phyloP scores from a whole-genome alignment of 306 rosid species.

The Pyrus bretschneideri region DNA sequence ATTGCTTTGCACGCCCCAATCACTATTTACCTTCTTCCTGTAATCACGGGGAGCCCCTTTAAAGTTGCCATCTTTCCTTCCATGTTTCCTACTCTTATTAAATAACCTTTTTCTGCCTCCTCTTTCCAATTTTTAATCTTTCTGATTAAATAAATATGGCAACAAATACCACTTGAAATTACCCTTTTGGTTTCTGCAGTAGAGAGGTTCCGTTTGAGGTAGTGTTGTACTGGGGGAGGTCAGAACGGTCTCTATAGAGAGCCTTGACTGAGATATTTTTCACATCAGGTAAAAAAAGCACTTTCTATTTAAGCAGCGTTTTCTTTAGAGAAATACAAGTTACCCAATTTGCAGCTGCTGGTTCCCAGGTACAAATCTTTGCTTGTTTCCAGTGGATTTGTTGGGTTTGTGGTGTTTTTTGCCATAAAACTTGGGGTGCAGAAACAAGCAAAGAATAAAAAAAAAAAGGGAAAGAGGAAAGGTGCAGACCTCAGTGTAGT shows the following conservation, averaged over 20 bases:
- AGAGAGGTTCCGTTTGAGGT: neutral
- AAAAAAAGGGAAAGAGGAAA: neutral
- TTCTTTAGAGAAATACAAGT: neutral
- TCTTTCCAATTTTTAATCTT: neutral
- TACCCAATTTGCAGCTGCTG: neutral
- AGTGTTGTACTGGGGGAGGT: neutral
- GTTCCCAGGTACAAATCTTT: neutral
- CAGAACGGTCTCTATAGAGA: neutral
- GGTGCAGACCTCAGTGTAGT: neutral
- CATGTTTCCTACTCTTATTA: neutral
- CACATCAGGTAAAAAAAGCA: neutral
- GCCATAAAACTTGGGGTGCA: neutral
- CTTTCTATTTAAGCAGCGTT: neutral
- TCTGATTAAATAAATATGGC: neutral
- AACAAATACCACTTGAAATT: neutral
- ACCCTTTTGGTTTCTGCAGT: neutral
- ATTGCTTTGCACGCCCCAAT: neutral
- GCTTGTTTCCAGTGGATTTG: neutral
- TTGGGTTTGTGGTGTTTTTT: neutral
- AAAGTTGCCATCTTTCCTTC: neutral
- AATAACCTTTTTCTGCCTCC: neutral
- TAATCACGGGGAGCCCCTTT: neutral
- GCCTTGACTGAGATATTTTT: neutral
- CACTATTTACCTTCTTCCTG: neutral
- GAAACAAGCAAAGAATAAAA: constrained; percentile 13